Base-by-base conservation (phyloP, 371 early-diverging fungal genomes). In the Mortierella sp. region DNA sequence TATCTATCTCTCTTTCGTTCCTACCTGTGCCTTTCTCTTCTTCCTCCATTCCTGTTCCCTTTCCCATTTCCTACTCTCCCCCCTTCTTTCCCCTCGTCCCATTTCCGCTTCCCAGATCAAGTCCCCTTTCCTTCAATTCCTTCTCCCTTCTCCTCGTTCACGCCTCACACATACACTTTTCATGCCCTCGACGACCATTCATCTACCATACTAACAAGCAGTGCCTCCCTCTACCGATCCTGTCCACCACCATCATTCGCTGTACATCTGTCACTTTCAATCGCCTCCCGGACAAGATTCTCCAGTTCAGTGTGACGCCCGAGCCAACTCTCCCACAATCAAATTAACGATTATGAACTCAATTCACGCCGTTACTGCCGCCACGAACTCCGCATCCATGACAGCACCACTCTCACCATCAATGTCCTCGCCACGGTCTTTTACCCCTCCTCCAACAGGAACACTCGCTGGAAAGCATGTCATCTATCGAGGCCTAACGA, bases 401-500 rank as follows among this genome's bases (percentile, higher is more conserved):
- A 44, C 43, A 17, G 43, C 63, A 3, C 31, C 76, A 17, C 25
- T 51, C 22, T 64, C 68, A 13, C 61, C 68, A 22, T 60, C 61
- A 12, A 48, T 57, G 57, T 51, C 76, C 14, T 68, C 68, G 9
- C 50, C 73, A 44, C 46, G 68, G 41, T 46, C 60, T 9, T 67
- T 60, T 29, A 62, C 61, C 5, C 67, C 73, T 22, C 63, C 74
- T 8, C 59, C 60, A 21, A 53, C 72, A 31, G 68, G 60, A 40
- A 60, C 74, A 19, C 60, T 73, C 16, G 59, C 67, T 45, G 67
- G 73, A 40, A 45, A 63, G 17, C 67, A 67, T 59, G 67, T 67
- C 25, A 73, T 73, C 25, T 73, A 73, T 41, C 58, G 73, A 29
- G 67, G 73, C 2, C 49, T 73, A 16, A 50, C 29, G 19, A 61